Evolutionary conservation across 768 basidiomycete species (phyloP).

Genomic region (Tulasnella sp.): DNA sequence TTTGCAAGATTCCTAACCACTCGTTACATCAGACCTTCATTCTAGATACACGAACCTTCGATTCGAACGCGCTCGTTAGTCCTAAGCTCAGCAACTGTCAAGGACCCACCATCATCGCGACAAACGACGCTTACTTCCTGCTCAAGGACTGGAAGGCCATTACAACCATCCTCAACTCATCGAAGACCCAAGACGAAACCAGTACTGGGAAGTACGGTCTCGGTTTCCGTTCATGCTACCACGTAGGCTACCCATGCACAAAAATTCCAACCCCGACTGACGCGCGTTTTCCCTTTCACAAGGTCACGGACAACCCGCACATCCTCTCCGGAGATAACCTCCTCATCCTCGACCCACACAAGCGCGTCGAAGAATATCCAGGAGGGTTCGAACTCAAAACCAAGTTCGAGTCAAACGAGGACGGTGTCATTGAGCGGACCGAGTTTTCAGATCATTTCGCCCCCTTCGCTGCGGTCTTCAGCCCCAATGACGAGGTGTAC

Average conservation of each 20-base stretch:
- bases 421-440: not conserved
- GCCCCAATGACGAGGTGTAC: not conserved
- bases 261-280: not conserved
- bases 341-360: not conserved
- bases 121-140: not conserved
- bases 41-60: not conserved
- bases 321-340: not conserved
- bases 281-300: too few species aligned
- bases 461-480: not conserved
- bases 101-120: not conserved
- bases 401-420: too few species aligned
- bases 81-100: not conserved
- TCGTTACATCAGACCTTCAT: not conserved
- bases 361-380: not conserved
- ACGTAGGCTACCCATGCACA: not conserved
- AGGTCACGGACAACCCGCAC: slow-evolving; percentile 1
- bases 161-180: not conserved
- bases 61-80: not conserved
- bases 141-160: not conserved
- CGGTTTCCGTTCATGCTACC: not conserved
- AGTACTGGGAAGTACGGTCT: slow-evolving; percentile 1
- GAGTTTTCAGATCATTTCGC: not conserved
- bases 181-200: not conserved
- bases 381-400: not conserved
- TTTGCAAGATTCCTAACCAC: too few species aligned